phyloP scores from a whole-genome alignment of 192 early-diverging fungal genomes.

The Phycomyces nitens region DNA sequence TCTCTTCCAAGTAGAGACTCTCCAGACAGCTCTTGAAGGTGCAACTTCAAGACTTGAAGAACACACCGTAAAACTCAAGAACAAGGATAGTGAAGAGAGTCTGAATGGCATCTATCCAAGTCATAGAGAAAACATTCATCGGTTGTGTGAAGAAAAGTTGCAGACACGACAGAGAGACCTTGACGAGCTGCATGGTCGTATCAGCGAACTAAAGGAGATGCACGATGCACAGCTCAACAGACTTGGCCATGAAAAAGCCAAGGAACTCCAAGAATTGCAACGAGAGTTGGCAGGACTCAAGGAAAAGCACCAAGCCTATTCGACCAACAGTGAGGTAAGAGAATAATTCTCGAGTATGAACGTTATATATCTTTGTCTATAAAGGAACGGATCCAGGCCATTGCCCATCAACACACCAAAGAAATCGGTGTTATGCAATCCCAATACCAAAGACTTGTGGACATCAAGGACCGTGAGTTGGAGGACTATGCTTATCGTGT shows the following conservation, averaged over 20 bases:
- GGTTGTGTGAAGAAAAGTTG: background rate
- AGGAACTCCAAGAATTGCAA: constrained; percentile 9
- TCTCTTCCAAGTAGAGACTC: constrained; percentile 15
- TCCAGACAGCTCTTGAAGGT: constrained; percentile 22
- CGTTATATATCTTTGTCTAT: background rate
- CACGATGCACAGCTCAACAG: constrained; percentile 13
- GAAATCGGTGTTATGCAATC: constrained; percentile 20
- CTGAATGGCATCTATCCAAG: background rate
- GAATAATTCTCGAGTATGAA: background rate
- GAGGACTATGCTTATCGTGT: constrained; percentile 27
- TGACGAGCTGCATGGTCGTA: background rate
- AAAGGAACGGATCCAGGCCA: constrained; percentile 1
- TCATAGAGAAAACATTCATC: background rate
- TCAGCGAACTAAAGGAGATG: constrained; percentile 5
- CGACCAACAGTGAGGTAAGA: background rate
- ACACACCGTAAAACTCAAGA: constrained; percentile 12
- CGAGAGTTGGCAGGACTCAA: background rate
- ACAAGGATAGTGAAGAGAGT: background rate
- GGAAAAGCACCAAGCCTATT: background rate
- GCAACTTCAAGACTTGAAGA: constrained; percentile 25
- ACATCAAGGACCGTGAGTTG: constrained; percentile 23
- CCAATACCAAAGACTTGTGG: constrained; percentile 20
- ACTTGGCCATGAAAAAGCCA: constrained; percentile 19
- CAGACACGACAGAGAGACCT: constrained; percentile 6
- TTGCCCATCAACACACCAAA: constrained; percentile 24